These are phyloP conservation scores for Amanita exitialis DNA, from an alignment of 768 basidiomycete species.

Conservation along the genomic window DNA sequence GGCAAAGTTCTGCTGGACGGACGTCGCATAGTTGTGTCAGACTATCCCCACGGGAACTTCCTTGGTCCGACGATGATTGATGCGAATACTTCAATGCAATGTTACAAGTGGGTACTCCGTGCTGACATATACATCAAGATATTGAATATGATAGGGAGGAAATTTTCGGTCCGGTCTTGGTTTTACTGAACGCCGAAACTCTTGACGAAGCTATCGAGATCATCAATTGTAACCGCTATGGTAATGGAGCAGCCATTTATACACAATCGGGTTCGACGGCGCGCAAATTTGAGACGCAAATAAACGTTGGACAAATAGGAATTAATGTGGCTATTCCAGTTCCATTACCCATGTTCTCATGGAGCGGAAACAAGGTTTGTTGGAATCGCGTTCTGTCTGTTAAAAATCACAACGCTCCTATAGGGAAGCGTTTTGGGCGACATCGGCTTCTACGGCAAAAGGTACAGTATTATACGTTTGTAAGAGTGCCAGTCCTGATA, in stretches of 20 bases:
- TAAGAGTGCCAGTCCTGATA: background rate
- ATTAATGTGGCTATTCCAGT: slow-evolving; percentile 93
- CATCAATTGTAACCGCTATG: slow-evolving; percentile 84
- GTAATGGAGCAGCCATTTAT: slow-evolving; percentile 93
- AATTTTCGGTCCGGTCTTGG: slow-evolving; percentile 89
- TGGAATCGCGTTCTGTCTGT: background rate
- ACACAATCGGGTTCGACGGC: slow-evolving; percentile 95
- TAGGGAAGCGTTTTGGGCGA: slow-evolving; percentile 75
- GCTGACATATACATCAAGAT: slow-evolving; percentile 5
- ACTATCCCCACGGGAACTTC: slow-evolving; percentile 86
- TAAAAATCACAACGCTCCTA: background rate
- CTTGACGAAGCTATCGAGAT: slow-evolving; percentile 86
- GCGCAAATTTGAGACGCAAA: slow-evolving; percentile 79
- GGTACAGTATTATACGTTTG: slow-evolving; percentile 30
- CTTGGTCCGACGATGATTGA: slow-evolving; percentile 89
- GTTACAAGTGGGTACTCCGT: slow-evolving; percentile 60
- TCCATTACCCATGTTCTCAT: slow-evolving; percentile 88
- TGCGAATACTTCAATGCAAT: slow-evolving; percentile 72
- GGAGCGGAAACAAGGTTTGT: slow-evolving; percentile 84
- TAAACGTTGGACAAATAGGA: slow-evolving; percentile 90
- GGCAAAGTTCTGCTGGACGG: slow-evolving; percentile 86
- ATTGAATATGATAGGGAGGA: slow-evolving; percentile 52
- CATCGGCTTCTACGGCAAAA: slow-evolving; percentile 85
- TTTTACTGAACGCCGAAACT: slow-evolving; percentile 68
- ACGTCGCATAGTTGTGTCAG: slow-evolving; percentile 52